These are phyloP conservation scores for Scutellaria barbata DNA, from an alignment of 257 asterid species.

Conservation along the genomic window DNA sequence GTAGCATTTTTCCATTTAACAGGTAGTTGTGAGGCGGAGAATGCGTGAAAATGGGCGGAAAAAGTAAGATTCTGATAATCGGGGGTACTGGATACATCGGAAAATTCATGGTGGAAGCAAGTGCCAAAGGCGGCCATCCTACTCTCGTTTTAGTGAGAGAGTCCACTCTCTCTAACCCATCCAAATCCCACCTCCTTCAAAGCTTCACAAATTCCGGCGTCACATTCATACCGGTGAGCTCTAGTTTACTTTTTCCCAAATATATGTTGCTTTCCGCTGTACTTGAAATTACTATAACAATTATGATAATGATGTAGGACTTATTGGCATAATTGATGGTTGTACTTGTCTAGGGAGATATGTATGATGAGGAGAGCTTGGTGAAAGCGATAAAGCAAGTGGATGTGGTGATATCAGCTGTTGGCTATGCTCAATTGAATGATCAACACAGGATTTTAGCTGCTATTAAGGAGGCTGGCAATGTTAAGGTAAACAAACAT, in stretches of 20 bases:
- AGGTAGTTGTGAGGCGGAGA: too few species aligned
- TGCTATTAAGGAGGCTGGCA: constrained; percentile 65
- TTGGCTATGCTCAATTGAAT: constrained; percentile 50
- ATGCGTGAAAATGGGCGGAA: constrained; percentile 47
- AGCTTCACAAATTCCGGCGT: constrained; percentile 53
- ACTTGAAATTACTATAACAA: not conserved
- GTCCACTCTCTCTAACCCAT: constrained; percentile 47
- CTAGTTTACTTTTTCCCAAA: too few species aligned
- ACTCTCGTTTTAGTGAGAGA: constrained; percentile 52
- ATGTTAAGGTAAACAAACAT: constrained; percentile 45
- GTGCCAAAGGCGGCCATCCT: constrained; percentile 48
- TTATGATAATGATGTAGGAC: too few species aligned
- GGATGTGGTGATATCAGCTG: constrained; percentile 66
- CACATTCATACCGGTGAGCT: constrained; percentile 42
- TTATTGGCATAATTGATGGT: not conserved
- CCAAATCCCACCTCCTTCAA: constrained; percentile 47
- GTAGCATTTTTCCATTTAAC: too few species aligned
- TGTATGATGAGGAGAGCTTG: constrained; percentile 59
- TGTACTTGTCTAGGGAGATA: constrained; percentile 56
- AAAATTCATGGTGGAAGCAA: constrained; percentile 56
- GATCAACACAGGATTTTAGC: constrained; percentile 57
- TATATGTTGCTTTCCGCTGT: too few species aligned
- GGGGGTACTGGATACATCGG: constrained; percentile 73
- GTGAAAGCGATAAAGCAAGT: constrained; percentile 62
- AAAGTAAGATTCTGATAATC: constrained; percentile 57